A percentile compares a stretch with the other conserved stretches of the same genome.
Conservation (phyloP, 441 rosid species). For the Jatropha podagrica region DNA sequence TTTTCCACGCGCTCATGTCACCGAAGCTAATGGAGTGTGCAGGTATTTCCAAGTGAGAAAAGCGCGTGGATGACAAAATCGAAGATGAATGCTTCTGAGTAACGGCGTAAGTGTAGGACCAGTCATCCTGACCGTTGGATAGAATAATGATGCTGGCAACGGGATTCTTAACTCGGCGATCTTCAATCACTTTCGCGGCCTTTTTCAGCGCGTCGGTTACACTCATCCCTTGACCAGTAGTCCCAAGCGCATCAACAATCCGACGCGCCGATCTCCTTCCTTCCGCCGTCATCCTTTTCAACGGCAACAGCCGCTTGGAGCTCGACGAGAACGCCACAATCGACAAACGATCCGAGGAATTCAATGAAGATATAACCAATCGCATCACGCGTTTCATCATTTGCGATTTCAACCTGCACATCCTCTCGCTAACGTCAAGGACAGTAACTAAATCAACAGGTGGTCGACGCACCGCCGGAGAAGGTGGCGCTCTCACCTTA, state of each 20-base stretch:
- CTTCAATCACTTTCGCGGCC: constrained; percentile 85
- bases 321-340: constrained; percentile 67
- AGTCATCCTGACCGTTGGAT: constrained; percentile 51
- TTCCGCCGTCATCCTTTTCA: constrained; percentile 61
- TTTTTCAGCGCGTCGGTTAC: constrained; percentile 75
- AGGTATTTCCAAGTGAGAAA: constrained; percentile 42
- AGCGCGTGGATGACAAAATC: constrained; percentile 54
- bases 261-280: constrained; percentile 72
- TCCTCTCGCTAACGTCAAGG: constrained; percentile 63
- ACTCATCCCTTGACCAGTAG: constrained; percentile 57
- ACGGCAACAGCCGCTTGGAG: constrained; percentile 71
- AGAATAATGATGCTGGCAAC: constrained; percentile 54
- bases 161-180: constrained; percentile 74
- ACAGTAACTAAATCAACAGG: constrained; percentile 77
- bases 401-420: constrained; percentile 43
- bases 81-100: constrained; percentile 36
- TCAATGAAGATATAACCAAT: constrained; percentile 51
- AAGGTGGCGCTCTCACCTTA: constrained; percentile 62
- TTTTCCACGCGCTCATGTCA: constrained; percentile 28
- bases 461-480: constrained; percentile 31
- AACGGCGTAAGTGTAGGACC: constrained; percentile 33
- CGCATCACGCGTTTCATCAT: constrained; percentile 66
- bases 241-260: constrained; percentile 60
- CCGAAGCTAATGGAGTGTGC: constrained; percentile 57
- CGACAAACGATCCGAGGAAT: constrained; percentile 71